phyloP scores from a whole-genome alignment of 441 rosid genomes.

The Bruguiera hainesii region DNA sequence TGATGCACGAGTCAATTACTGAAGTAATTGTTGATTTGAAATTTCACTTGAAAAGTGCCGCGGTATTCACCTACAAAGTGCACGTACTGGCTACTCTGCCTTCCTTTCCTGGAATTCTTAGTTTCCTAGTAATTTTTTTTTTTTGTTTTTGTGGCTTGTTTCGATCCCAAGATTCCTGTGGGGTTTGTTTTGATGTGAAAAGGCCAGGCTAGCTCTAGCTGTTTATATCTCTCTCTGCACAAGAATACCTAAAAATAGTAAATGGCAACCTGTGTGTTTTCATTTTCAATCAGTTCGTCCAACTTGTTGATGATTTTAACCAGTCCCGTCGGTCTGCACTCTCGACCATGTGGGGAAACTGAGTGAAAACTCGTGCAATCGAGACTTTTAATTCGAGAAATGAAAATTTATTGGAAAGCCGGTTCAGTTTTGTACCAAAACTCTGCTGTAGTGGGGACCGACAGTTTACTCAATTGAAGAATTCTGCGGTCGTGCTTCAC shows the following conservation, averaged over 20 bases:
- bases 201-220: slow-evolving; percentile 12
- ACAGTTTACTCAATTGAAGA: background rate
- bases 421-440: background rate
- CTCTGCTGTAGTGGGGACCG: slow-evolving; percentile 14
- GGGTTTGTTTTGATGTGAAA: background rate
- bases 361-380: background rate
- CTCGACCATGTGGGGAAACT: slow-evolving; percentile 4
- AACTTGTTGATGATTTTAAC: background rate
- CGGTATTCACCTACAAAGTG: background rate
- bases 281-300: background rate
- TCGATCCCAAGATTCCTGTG: slow-evolving; percentile 26
- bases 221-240: slow-evolving; percentile 1
- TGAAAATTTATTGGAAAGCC: background rate
- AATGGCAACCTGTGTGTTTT: background rate
- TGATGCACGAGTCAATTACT: background rate
- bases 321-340: background rate
- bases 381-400: slow-evolving; percentile 11
- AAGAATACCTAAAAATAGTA: background rate
- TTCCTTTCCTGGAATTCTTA: slow-evolving; percentile 10
- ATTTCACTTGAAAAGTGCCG: slow-evolving; percentile 2
- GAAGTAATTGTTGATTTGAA: slow-evolving; percentile 8
- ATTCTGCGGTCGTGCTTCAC: background rate
- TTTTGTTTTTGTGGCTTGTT: slow-evolving; percentile 5
- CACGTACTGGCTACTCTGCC: slow-evolving; percentile 8
- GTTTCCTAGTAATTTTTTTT: slow-evolving; percentile 9